phyloP scores from a whole-genome alignment of 2,329 filamentous ascomycete genomes.

The Didymella sp. region DNA sequence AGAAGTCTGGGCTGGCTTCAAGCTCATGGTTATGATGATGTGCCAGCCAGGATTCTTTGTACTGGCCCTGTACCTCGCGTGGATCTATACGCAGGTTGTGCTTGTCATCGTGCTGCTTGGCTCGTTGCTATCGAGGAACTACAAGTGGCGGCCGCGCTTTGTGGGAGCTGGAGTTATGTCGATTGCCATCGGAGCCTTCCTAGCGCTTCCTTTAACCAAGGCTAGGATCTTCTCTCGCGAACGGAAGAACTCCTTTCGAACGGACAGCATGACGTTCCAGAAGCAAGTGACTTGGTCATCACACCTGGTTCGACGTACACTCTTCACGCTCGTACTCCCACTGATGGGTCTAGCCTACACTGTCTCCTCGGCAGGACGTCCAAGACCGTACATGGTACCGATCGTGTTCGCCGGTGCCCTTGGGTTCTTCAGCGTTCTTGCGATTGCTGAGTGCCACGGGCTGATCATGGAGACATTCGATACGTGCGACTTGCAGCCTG shows the following conservation, averaged over 20 bases:
- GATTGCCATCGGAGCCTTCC: constrained; percentile 71
- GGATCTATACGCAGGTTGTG: constrained; percentile 80
- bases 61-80: constrained; percentile 74
- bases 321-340: constrained; percentile 73
- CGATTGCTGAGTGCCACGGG: constrained; percentile 77
- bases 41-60: constrained; percentile 76
- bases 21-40: constrained; percentile 73
- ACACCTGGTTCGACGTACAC: constrained; percentile 70
- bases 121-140: constrained; percentile 72
- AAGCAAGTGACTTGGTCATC: constrained; percentile 72
- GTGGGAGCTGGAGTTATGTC: constrained; percentile 72
- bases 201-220: constrained; percentile 76
- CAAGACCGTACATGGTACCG: constrained; percentile 65
- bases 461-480: constrained; percentile 83
- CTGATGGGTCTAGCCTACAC: constrained; percentile 72
- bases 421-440: constrained; percentile 74
- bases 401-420: constrained; percentile 70
- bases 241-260: constrained; percentile 64
- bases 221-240: constrained; percentile 72
- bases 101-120: constrained; percentile 74
- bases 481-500: constrained; percentile 77
- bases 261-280: constrained; percentile 72
- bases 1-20: constrained; percentile 74
- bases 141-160: constrained; percentile 67
- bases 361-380: constrained; percentile 68